A percentile compares a stretch with the other conserved stretches of the same genome.
Evolutionary conservation across 1,139 yeast species (phyloP).

Genomic region (Debaryomycetaceae sp.): DNA sequence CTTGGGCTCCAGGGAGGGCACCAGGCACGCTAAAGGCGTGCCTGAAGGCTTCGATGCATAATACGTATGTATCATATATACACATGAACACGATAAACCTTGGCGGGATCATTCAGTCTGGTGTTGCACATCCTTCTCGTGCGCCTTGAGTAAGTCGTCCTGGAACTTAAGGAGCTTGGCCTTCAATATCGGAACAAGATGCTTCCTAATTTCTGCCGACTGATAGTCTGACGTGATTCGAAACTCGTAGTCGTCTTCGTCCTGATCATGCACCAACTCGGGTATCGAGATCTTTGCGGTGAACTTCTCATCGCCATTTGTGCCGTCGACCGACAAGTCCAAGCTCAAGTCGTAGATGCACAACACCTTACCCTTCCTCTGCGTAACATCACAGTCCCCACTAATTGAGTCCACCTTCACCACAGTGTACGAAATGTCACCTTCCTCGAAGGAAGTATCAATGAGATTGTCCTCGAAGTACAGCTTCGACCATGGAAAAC

Average conservation of each 20-base stretch:
- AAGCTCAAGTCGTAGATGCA: slow-evolving; percentile 67
- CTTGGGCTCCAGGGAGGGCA: slow-evolving; percentile 51
- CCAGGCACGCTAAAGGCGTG: slow-evolving; percentile 76
- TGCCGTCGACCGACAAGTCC: slow-evolving; percentile 40
- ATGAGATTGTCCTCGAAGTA: slow-evolving; percentile 48
- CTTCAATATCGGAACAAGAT: slow-evolving; percentile 49
- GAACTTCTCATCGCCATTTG: slow-evolving; percentile 21
- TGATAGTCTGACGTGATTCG: slow-evolving; percentile 38
- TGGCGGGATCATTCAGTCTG: slow-evolving; percentile 16
- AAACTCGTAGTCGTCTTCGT: slow-evolving; percentile 59
- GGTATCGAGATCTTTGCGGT: slow-evolving; percentile 46
- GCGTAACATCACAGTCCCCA: slow-evolving; percentile 80
- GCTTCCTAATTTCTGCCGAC: slow-evolving; percentile 35
- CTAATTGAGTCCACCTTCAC: slow-evolving; percentile 41
- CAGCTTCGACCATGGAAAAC: slow-evolving; percentile 68
- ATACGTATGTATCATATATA: slow-evolving; percentile 1
- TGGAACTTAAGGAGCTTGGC: slow-evolving; percentile 54
- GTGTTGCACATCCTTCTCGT: slow-evolving; percentile 57
- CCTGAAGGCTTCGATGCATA: slow-evolving; percentile 68
- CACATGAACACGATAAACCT: neutral
- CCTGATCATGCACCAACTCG: slow-evolving; percentile 73
- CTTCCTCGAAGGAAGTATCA: slow-evolving; percentile 30
- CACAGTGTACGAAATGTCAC: slow-evolving; percentile 31
- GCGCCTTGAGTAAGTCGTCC: slow-evolving; percentile 54
- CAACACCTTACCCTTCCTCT: slow-evolving; percentile 74